phyloP scores from a whole-genome alignment of 2,329 filamentous ascomycete species.

The Setomelanomma holmii region DNA sequence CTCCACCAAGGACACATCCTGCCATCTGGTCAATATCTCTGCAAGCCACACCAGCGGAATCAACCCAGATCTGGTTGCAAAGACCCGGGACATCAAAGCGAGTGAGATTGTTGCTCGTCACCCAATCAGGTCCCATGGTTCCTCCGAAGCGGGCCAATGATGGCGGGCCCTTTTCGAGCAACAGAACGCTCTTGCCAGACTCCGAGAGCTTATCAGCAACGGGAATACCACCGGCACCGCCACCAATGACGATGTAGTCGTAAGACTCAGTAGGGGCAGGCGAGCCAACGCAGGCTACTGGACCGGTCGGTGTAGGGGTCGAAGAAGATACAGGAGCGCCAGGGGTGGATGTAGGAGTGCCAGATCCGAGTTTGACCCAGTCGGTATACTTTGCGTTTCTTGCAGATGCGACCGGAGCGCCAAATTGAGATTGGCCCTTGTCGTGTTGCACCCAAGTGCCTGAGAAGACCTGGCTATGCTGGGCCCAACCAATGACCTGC shows the following conservation, averaged over 20 bases:
- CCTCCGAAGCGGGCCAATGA: conserved; percentile 72
- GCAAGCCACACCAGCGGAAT: conserved; percentile 70
- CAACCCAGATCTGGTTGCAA: conserved; percentile 73
- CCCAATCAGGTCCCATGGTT: conserved; percentile 67
- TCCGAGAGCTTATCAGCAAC: conserved; percentile 67
- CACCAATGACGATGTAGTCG: conserved; percentile 71
- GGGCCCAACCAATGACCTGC: conserved; percentile 63
- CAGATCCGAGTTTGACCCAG: conserved; percentile 48
- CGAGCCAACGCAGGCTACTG: conserved; percentile 46
- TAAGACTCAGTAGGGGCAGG: conserved; percentile 56
- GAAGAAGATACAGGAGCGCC: conserved; percentile 25
- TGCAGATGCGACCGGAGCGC: conserved; percentile 53
- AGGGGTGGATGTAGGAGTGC: conserved; percentile 27
- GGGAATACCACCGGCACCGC: conserved; percentile 68
- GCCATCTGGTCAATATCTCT: conserved; percentile 76
- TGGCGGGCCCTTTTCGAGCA: conserved; percentile 58
- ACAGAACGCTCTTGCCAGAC: conserved; percentile 68
- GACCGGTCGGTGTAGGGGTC: conserved; percentile 37
- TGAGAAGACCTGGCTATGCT: conserved; percentile 52
- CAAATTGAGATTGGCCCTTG: conserved; percentile 63
- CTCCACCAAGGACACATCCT: conserved; percentile 73
- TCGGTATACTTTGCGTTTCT: conserved; percentile 53
- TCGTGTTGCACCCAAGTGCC: conserved; percentile 60
- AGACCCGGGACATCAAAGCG: conserved; percentile 76
- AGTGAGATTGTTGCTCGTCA: conserved; percentile 67